Conservation (phyloP, 2,329 filamentous ascomycete genomes). For the Fusarium zealandicum region DNA sequence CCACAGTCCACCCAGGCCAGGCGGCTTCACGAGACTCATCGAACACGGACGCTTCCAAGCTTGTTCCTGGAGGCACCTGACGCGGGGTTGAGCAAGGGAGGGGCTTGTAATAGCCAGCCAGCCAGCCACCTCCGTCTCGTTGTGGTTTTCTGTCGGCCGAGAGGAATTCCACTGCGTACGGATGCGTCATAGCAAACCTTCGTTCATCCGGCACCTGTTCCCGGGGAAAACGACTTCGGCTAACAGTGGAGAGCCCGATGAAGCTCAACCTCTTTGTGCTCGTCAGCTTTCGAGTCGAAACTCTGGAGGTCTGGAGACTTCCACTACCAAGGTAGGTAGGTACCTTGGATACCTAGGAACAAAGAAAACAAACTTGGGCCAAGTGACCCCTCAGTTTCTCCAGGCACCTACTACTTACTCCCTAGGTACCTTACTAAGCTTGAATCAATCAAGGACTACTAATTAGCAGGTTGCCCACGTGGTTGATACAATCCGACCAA, state of each 20-base stretch:
- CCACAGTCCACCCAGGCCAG: not conserved
- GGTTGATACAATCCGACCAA: conserved; percentile 17
- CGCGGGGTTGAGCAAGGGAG: conserved; percentile 19
- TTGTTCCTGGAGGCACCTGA: conserved; percentile 39
- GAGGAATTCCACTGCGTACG: conserved; percentile 14
- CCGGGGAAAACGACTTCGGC: conserved; percentile 17
- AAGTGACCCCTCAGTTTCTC: conserved; percentile 10
- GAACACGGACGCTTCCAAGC: conserved; percentile 10
- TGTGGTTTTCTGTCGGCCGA: conserved; percentile 33
- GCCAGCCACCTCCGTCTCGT: conserved; percentile 24
- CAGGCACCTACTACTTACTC: not conserved
- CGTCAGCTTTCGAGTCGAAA: too few species aligned
- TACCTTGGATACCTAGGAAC: too few species aligned
- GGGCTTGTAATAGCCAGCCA: too few species aligned
- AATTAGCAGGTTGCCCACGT: conserved; percentile 20
- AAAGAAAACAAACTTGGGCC: not conserved
- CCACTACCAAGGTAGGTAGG: too few species aligned
- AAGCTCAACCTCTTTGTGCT: too few species aligned
- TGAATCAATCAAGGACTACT: too few species aligned
- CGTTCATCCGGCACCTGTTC: conserved; percentile 3
- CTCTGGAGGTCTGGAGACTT: not conserved
- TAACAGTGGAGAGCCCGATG: conserved; percentile 29
- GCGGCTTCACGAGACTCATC: conserved; percentile 22
- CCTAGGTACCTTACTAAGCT: too few species aligned
- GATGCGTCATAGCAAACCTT: conserved; percentile 13